Evolutionary conservation across 495 filamentous ascomycete genomes (phyloP), one percentile per base, ranked within the genome.

Genomic region (Bacidia gigantensis): DNA sequence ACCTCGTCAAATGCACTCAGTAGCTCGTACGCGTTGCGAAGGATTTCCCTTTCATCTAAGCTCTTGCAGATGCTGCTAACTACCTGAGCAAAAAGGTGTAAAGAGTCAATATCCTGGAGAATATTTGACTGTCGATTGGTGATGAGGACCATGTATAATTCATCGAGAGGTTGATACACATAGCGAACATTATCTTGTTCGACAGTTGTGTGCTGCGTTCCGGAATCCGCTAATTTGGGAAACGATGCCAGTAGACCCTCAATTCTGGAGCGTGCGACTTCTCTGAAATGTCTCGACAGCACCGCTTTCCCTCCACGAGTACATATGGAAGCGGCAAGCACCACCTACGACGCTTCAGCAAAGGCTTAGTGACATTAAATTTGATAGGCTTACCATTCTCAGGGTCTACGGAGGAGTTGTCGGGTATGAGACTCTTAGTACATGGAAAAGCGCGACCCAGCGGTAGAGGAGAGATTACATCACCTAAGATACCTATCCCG

Each of bases 101-200:
- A 79, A 42, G 90, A 95, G 68, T 97, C 89, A 62, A 98, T 98
- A 64, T 98, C 92, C 71, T 98, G 92, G 26, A 98, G 78, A 58
- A 97, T 98, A 72, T 98, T 98, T 60, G 88, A 95, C 76, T 97
- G 90, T 53, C 87, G 87, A 74, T 97, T 97, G 71, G 93, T 98
- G 68, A 98, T 97, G 56, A 98, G 82, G 50, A 98, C 89, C 78
- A 98, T 95, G 76, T 97, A 98, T 54, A 98, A 80, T 72, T 97
- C 93, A 68, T 98, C 93, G 50, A 98, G 77, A 54, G 93, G 92
- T 67, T 98, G 92, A 73, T 98, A 98, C 48, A 97, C 92, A 64
- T 95, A 98, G 66, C 92, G 92, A 59, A 98, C 92, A 76, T 95
- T 96, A 73, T 98, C 92, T 66, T 95, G 90, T 67, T 98, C 92